Evolutionary conservation across 345 rosid species (phyloP), one percentile per base, ranked within the genome.

Genomic region (Eucalyptus guilfoylei): DNA sequence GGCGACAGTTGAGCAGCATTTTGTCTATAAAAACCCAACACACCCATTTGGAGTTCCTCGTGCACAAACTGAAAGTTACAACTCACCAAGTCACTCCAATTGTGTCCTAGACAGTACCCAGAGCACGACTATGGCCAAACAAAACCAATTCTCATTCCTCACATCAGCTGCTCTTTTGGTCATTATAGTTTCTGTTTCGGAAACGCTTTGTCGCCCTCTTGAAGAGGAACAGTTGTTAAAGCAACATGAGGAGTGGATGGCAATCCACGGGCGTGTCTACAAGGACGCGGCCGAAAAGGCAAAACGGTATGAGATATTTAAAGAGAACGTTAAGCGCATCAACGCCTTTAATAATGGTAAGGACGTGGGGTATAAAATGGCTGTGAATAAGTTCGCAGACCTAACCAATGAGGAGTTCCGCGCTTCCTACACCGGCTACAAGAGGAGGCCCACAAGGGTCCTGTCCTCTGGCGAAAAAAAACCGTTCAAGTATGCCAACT

Each of bases 221-320:
- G 62, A 88, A 32, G 94, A 95, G 89, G 91, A 91, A 48, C 55
- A 89, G 88, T 76, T 91, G 88, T 47, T 49, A 3, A 88, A 90
- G 87, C 91, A 88, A 91, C 92, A 93, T 85, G 92, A 91, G 48
- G 87, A 88, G 42, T 92, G 94, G 94, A 90, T 90, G 88, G 89
- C 87, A 2, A 64, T 64, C 37, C 72, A 90, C 42, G 91, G 91
- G 44, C 91, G 89, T 11, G 48, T 42, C 17, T 92, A 92, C 40
- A 32, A 11, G 60, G 89, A 88, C 2, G 24, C 28, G 6, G 12
- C 5, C 5, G 91, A 90, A 72, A 91, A 87, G 76, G 89, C 86
- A 17, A 87, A 55, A 26, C 87, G 91, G 52, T 90, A 54, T 60
- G 19, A 26, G 32, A 87, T 90, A 24, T 91, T 89, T 45, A 90